Conservation (phyloP, 2,329 filamentous ascomycete genomes). For the Rhynchosporium secalis region DNA sequence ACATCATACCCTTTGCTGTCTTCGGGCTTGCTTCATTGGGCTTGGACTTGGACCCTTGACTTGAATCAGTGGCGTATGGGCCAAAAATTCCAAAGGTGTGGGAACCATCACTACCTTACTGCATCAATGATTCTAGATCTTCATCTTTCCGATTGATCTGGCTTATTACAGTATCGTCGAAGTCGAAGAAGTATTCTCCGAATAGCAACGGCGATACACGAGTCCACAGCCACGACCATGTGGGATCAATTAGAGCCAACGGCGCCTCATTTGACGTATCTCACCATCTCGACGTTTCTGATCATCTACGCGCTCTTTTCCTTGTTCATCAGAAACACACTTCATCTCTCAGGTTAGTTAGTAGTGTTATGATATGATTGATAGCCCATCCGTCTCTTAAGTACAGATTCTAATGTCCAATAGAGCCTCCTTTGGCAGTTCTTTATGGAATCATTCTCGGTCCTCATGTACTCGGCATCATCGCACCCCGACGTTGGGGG, state of each 20-base stretch:
- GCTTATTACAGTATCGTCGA: neutral
- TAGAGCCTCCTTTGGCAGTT: slow-evolving; percentile 59
- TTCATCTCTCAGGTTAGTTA: slow-evolving; percentile 51
- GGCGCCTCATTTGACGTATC: slow-evolving; percentile 57
- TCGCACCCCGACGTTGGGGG: slow-evolving; percentile 62
- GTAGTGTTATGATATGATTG: no score
- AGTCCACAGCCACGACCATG: slow-evolving; percentile 20
- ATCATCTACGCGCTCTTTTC: slow-evolving; percentile 60
- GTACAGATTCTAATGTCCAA: neutral
- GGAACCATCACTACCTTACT: neutral
- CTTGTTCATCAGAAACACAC: slow-evolving; percentile 56
- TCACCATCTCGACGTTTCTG: slow-evolving; percentile 58
- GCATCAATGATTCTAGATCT: neutral
- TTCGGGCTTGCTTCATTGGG: no score
- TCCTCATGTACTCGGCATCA: slow-evolving; percentile 64
- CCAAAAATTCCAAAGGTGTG: neutral
- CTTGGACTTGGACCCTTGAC: no score
- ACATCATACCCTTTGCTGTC: slow-evolving; percentile 10
- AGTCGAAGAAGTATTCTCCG: neutral
- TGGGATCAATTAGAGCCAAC: slow-evolving; percentile 58
- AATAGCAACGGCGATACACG: neutral
- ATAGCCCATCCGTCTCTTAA: no score
- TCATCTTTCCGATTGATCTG: neutral
- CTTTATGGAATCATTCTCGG: slow-evolving; percentile 71
- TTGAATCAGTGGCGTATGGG: neutral